phyloP scores from a whole-genome alignment of 2,329 filamentous ascomycete genomes.

The Plenodomus lindquistii region DNA sequence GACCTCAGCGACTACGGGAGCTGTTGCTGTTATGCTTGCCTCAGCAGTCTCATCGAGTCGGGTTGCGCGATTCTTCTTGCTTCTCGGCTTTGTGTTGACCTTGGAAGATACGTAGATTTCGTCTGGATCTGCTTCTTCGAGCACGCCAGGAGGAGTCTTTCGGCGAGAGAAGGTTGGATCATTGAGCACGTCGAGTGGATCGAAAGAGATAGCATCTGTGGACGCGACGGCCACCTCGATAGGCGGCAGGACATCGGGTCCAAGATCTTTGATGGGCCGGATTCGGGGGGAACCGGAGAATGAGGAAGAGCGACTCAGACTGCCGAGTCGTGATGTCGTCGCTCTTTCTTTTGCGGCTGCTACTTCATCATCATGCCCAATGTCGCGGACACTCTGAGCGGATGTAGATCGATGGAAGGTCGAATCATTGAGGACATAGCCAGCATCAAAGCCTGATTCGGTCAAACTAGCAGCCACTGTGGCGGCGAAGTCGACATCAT shows the following conservation, averaged over 20 bases:
- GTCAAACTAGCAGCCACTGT: constrained; percentile 52
- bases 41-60: constrained; percentile 10
- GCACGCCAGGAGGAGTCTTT: constrained; percentile 35
- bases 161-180: constrained; percentile 42
- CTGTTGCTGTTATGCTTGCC: not conserved
- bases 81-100: constrained; percentile 49
- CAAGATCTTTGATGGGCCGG: constrained; percentile 15
- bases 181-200: constrained; percentile 43
- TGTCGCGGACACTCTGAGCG: constrained; percentile 27
- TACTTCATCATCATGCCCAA: constrained; percentile 39
- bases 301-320: constrained; percentile 35
- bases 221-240: constrained; percentile 41
- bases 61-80: constrained; percentile 46
- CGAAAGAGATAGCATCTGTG: constrained; percentile 40
- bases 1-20: not conserved
- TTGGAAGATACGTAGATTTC: constrained; percentile 45
- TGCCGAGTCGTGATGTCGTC: constrained; percentile 35
- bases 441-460: constrained; percentile 52
- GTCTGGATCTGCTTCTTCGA: constrained; percentile 43
- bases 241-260: constrained; percentile 32
- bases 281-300: constrained; percentile 31
- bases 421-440: constrained; percentile 50
- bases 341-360: constrained; percentile 34
- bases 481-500: constrained; percentile 53
- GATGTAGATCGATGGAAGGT: constrained; percentile 38